A percentile compares a stretch with the other conserved stretches of the same genome.
These are phyloP conservation scores for Haematococcus sp. DNA, from an alignment of 139 green algal genomes.

Conservation along the genomic window DNA sequence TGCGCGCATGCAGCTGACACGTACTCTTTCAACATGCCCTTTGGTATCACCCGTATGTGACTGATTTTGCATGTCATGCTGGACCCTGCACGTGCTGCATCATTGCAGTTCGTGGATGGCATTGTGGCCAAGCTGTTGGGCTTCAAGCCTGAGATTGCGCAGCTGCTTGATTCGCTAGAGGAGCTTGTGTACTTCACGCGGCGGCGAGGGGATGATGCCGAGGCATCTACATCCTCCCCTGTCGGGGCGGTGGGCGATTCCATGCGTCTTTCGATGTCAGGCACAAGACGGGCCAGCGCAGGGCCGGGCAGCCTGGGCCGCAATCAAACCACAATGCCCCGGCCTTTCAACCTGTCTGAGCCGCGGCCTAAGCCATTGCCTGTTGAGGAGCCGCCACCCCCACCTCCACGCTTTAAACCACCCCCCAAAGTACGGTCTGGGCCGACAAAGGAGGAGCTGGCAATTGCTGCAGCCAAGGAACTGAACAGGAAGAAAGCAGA, in stretches of 20 bases:
- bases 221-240: too few species aligned
- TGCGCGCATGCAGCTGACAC: background rate
- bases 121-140: conserved; percentile 28
- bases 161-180: conserved; percentile 49
- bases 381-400: conserved; percentile 42
- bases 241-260: too few species aligned
- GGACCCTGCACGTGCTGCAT: too few species aligned
- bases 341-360: conserved; percentile 70
- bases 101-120: conserved; percentile 32
- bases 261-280: too few species aligned
- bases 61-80: background rate
- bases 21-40: background rate
- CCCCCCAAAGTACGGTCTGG: conserved; percentile 37
- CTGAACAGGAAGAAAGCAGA: conserved; percentile 32
- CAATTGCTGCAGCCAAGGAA: conserved; percentile 45
- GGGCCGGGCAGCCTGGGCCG: background rate
- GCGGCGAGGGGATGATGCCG: conserved; percentile 1
- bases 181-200: conserved; percentile 51
- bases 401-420: conserved; percentile 25
- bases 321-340: conserved; percentile 24
- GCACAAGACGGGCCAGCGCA: too few species aligned
- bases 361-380: conserved; percentile 59
- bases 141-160: conserved; percentile 32
- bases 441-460: conserved; percentile 61
- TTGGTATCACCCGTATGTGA: background rate